Base-by-base conservation (phyloP, 2,329 filamentous ascomycete species). In the Hirsutella rhossiliensis region DNA sequence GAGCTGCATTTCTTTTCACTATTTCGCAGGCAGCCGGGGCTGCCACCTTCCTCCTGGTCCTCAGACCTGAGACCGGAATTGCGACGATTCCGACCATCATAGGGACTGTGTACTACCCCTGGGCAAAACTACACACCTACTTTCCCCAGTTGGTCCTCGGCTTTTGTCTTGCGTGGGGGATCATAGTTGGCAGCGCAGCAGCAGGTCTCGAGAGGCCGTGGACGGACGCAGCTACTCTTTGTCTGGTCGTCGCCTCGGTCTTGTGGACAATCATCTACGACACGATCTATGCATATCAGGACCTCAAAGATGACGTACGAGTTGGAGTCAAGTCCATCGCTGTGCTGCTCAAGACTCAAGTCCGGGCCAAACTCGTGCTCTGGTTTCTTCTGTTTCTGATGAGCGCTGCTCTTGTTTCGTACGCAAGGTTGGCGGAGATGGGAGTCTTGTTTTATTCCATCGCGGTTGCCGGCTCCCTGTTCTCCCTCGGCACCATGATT, bases 271-370 rank as follows among this genome's bases (percentile, higher is more conserved):
- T 59, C 41, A 54, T 62, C 39, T 63, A 58, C 46, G 62, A 63
- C 46, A 62, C 60, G 8, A 58, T 64, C 39, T 64, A 64, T 44
- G 61, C 60, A 5, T 54, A 59, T 42, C 59, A 62, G 43, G 62
- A 64, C 41, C 40, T 60, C 6, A 49, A 48, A 17, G 61, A 63
- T 30, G 62, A 64, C 29, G 45, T 56, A 30, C 56, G 54, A 36
- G 46, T 58, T 3, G 61, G 61, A 3, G 47, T 65, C 15, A 59
- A 57, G 47, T 60, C 59, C 48, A 54, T 56, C 23, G 60, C 60
- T 2, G 59, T 65, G 12, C 11, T 41, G 28, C 15, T 30, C 28
- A 23, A 27, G 1, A n/a, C n/a, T n/a, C n/a, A n/a, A n/a, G 28
- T 13, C 28, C 28, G 13, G 5, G 29, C 28, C n/a, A 31, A 31